These are phyloP conservation scores for Psophocarpus tetragonolobus DNA, from an alignment of 306 rosid species.

Conservation along the genomic window DNA sequence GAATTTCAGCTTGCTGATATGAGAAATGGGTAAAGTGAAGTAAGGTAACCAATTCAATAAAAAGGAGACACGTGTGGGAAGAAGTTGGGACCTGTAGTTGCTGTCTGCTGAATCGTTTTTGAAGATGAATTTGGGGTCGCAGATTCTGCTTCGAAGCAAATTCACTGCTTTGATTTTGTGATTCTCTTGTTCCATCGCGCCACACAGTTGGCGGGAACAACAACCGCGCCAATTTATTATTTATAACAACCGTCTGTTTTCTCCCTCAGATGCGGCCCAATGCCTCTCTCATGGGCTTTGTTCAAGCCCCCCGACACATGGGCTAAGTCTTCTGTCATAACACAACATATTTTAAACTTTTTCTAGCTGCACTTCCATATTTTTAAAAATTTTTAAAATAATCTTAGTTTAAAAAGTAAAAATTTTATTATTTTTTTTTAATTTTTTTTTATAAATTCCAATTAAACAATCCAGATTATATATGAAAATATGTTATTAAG, in stretches of 20 bases:
- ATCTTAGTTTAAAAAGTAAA: too few species aligned
- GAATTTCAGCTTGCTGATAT: slow-evolving; percentile 75
- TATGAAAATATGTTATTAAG: too few species aligned
- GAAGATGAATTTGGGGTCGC: slow-evolving; percentile 58
- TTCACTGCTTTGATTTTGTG: slow-evolving; percentile 53
- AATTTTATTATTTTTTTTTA: too few species aligned
- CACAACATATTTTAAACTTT: too few species aligned
- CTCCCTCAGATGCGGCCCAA: not conserved
- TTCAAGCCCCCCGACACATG: too few species aligned
- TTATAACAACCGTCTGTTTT: not conserved
- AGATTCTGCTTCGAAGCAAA: slow-evolving; percentile 64
- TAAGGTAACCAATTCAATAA: not conserved
- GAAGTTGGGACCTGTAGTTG: slow-evolving; percentile 51
- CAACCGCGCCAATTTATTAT: not conserved
- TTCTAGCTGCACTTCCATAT: too few species aligned
- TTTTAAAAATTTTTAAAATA: too few species aligned
- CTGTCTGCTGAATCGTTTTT: slow-evolving; percentile 53
- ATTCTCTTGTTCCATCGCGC: slow-evolving; percentile 39
- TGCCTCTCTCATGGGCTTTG: slow-evolving; percentile 1
- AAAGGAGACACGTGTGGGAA: not conserved
- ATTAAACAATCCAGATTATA: too few species aligned
- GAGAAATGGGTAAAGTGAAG: not conserved
- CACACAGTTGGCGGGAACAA: slow-evolving; percentile 36
- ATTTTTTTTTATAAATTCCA: too few species aligned
- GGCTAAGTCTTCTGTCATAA: too few species aligned